Evolutionary conservation across 1,284 basidiomycete genomes (phyloP).

Genomic region (Fomitopsis pinicola): DNA sequence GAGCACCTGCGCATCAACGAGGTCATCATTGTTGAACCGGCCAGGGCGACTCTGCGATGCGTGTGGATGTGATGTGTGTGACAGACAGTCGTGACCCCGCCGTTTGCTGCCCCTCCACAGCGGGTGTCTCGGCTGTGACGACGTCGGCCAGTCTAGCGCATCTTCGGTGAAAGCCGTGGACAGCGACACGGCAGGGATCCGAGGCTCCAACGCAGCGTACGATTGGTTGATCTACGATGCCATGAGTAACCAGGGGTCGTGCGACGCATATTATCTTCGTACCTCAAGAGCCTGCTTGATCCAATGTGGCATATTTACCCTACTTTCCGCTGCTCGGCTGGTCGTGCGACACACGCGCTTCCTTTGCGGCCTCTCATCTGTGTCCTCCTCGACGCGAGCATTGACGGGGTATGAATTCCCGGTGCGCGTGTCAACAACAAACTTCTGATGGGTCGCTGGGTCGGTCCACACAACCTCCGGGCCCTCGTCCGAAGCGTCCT

Average conservation of each 20-base stretch:
- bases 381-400: constrained; percentile 12
- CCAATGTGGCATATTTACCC: constrained; percentile 41
- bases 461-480: constrained; percentile 48
- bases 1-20: constrained; percentile 56
- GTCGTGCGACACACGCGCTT: constrained; percentile 1
- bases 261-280: constrained; percentile 5
- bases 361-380: constrained; percentile 2
- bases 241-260: neutral
- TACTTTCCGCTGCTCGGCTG: neutral
- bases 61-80: constrained; percentile 3
- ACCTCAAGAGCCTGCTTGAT: constrained; percentile 47
- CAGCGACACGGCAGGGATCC: constrained; percentile 38
- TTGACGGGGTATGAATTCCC: constrained; percentile 49
- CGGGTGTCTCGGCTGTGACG: neutral
- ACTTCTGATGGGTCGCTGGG: constrained; percentile 58
- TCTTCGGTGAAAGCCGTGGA: constrained; percentile 11
- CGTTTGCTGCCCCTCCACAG: neutral
- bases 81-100: neutral
- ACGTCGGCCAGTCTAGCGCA: neutral
- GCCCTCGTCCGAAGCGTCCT: neutral
- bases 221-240: constrained; percentile 43
- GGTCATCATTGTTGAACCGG: constrained; percentile 47
- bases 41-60: constrained; percentile 15
- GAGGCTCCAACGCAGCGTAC: constrained; percentile 41
- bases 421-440: constrained; percentile 64